Evolutionary conservation across 2,329 filamentous ascomycete genomes (phyloP), one percentile per base, ranked within the genome.

Genomic region (Davidsoniella virescens): DNA sequence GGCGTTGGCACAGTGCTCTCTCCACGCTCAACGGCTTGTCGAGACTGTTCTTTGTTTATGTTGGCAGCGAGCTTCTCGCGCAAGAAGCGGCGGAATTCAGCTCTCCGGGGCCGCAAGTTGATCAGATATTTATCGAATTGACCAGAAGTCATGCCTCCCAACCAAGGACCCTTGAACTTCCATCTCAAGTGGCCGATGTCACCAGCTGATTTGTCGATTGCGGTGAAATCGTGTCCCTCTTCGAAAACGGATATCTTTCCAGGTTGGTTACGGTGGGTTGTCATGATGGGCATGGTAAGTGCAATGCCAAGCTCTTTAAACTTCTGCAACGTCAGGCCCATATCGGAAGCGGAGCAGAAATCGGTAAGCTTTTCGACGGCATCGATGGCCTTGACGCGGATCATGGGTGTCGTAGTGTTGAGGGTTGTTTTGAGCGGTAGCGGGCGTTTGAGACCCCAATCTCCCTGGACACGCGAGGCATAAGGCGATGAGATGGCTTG

Each of bases 391-490:
- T 78, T 80, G 57, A 96, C 67, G 56, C 85, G 78, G 49, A 94
- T 75, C 46, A 84, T 70, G 8, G 87, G 84, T n/a, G 79, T 80
- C 5, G 80, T 78, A 5, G 78, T 79, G 49, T 77, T 76, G 17
- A 78, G 76, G 4, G 86, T 88, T 2, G 82, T 80, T 62, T 82
- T 82, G 7, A 82, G 67, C 1, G 90, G 90, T 5, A 96, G 70
- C 1, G 87, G 73, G 50, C 90, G 73, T 68, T 96, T 96, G 58
- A 95, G 69, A 12, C 90, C 90, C 88, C 90, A 96, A 61, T 96
- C 90, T 36, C 90, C 90, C 60, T 77, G 77, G 39, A 72, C 69
- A 20, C 86, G 73, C 6, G 87, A 88, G 16, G 78, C 73, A 42
- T 73, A 68, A 5, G 87, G 82, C 0, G 87, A 88, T 12, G 82